Percentiles rank a stretch among this genome's conserved stretches.
Conservation (phyloP, 352 stramenopile species). For the Phytophthora chlamydospora region DNA sequence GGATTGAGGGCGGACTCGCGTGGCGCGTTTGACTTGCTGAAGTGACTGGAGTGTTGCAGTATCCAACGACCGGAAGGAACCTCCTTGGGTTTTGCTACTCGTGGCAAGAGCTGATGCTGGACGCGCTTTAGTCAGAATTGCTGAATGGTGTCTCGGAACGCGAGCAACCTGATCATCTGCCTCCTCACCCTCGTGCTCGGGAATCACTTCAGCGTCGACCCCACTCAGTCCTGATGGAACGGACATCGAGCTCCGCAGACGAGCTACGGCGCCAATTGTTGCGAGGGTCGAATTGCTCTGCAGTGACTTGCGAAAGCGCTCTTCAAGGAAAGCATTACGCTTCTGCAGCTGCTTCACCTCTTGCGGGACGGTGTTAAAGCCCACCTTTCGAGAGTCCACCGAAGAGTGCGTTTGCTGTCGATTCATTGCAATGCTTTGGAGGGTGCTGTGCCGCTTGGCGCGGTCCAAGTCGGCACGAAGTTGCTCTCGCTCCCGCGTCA, state of each 20-base stretch:
- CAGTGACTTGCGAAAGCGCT: slow-evolving; percentile 54
- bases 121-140: slow-evolving; percentile 7
- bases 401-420: slow-evolving; percentile 14
- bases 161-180: slow-evolving; percentile 1
- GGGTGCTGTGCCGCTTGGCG: slow-evolving; percentile 26
- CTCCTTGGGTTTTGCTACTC: not conserved
- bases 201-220: not conserved
- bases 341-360: slow-evolving; percentile 62
- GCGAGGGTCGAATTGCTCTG: slow-evolving; percentile 20
- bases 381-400: slow-evolving; percentile 11
- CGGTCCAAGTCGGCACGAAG: slow-evolving; percentile 56
- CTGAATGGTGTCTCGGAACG: slow-evolving; percentile 9
- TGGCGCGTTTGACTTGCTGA: slow-evolving; percentile 47
- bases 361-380: slow-evolving; percentile 20
- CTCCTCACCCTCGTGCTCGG: slow-evolving; percentile 4
- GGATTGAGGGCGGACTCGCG: slow-evolving; percentile 54
- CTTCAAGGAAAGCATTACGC: slow-evolving; percentile 67
- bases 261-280: slow-evolving; percentile 26
- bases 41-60: slow-evolving; percentile 47
- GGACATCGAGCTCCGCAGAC: slow-evolving; percentile 24
- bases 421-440: slow-evolving; percentile 28
- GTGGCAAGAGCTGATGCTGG: slow-evolving; percentile 25
- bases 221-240: slow-evolving; percentile 9
- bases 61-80: slow-evolving; percentile 41
- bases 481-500: slow-evolving; percentile 54